Conservation (phyloP, 2,329 filamentous ascomycete species). For the Rhynchosporium secalis region DNA sequence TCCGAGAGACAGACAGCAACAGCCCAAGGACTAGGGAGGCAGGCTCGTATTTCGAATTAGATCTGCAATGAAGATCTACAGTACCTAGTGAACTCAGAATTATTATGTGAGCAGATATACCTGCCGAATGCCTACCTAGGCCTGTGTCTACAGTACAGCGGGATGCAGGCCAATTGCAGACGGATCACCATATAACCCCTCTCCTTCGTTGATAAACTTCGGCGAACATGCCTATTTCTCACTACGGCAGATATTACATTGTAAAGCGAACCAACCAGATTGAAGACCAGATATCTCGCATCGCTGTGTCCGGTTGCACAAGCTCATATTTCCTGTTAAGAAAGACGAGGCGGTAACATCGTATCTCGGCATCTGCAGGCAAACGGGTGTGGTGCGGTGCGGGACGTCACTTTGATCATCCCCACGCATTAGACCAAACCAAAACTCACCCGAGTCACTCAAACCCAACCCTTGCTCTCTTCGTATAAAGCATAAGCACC, state of each 20-base stretch:
- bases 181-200: not conserved
- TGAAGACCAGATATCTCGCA: conserved; percentile 1
- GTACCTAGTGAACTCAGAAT: too few relatives aligned
- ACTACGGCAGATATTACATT: conserved; percentile 13
- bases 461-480: conserved; percentile 7
- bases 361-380: conserved; percentile 24
- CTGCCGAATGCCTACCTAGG: not conserved
- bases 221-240: conserved; percentile 15
- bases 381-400: not conserved
- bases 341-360: not conserved
- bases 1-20: too few relatives aligned
- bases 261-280: conserved; percentile 6
- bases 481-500: not conserved
- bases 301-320: conserved; percentile 10
- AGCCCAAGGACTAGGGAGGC: too few relatives aligned
- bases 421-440: not conserved
- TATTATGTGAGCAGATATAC: too few relatives aligned
- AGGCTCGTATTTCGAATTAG: too few relatives aligned
- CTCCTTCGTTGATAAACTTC: not conserved
- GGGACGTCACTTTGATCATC: conserved; percentile 7
- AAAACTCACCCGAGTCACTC: not conserved
- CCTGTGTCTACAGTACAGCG: too few relatives aligned
- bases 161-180: not conserved
- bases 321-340: not conserved
- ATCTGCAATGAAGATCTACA: too few relatives aligned